phyloP scores from a whole-genome alignment of 495 filamentous ascomycete species.

The Amniculicola lignicola region DNA sequence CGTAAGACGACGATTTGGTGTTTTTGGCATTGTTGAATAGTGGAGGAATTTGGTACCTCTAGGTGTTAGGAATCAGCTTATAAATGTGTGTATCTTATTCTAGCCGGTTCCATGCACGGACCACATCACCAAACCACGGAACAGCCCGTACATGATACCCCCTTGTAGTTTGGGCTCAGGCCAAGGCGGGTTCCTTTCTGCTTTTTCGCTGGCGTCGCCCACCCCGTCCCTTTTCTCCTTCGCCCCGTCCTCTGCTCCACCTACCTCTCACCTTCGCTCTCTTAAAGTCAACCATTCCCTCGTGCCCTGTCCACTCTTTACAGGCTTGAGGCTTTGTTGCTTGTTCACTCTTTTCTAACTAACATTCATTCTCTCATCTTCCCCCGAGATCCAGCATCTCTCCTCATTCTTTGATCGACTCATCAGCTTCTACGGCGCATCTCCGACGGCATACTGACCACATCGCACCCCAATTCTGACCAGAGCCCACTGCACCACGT shows the following conservation, averaged over 20 bases:
- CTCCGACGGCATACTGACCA: background rate
- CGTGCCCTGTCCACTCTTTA: constrained; percentile 31
- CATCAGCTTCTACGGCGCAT: constrained; percentile 11
- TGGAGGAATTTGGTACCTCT: too few relatives aligned
- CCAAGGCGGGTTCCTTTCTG: background rate
- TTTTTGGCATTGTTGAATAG: too few relatives aligned
- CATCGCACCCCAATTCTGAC: background rate
- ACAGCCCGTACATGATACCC: too few relatives aligned
- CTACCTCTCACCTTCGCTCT: background rate
- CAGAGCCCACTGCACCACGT: background rate
- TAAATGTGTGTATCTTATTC: too few relatives aligned
- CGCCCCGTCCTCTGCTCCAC: constrained; percentile 1
- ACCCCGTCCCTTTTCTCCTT: background rate
- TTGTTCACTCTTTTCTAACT: too few relatives aligned
- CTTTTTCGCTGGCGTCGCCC: too few relatives aligned
- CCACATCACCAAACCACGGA: too few relatives aligned
- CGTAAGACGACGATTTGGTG: too few relatives aligned
- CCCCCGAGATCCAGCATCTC: constrained; percentile 29
- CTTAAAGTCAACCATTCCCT: constrained; percentile 13
- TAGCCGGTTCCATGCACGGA: too few relatives aligned
- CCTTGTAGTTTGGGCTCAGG: background rate
- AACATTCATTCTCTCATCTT: constrained; percentile 16
- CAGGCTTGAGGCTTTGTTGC: constrained; percentile 31
- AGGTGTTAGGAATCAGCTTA: too few relatives aligned
- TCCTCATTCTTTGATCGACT: constrained; percentile 16